Evolutionary conservation across 495 filamentous ascomycete genomes (phyloP), one percentile per base, ranked within the genome.

Genomic region (Hyaloscypha bicolor): DNA sequence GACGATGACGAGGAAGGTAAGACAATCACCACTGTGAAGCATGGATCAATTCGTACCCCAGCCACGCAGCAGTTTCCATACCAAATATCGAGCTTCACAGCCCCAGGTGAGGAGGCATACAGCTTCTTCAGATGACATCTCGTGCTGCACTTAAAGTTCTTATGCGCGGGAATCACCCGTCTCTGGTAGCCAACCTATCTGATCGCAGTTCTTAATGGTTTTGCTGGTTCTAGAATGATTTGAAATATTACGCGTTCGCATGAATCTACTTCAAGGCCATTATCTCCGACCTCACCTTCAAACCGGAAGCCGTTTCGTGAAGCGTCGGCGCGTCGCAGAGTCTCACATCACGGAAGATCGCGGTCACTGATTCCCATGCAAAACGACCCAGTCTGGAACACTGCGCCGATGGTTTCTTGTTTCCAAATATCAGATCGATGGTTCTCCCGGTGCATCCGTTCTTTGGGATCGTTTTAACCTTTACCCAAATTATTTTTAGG

Each of bases 201-300:
- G 42, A 48, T 11, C 42, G 16, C 16, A 8, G 9, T 48, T 16
- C 42, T 3, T 48, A 33, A 48, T 3, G 9, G 42, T 14, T 48
- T 6, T 48, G 16, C 42, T 6, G 42, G 1, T 4, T 64, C 16
- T 21, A 12, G 19, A 31, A 14, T 56, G 62, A 66, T 39, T 21
- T 35, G 64, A 66, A 60, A 48, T 1, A 14, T 48, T 1, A 12
- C 1, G 0, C 1, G 56, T 60, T 45, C 39, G 63, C 63, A 65
- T 65, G 63, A 65, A 58, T 55, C 19, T 37, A 11, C 52, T 19
- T 52, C 35, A 32, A 66, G 58, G 64, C 60, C 57, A 61, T 19
- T 32, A 32, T 59, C 48, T 60, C 57, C 65, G 65, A 62, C 45
- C 21, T 14, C 42, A 30, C 39, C 58, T 62, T 48, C 53, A 67